Evolutionary conservation across 345 rosid genomes (phyloP).

Genomic region (Pistacia atlantica): DNA sequence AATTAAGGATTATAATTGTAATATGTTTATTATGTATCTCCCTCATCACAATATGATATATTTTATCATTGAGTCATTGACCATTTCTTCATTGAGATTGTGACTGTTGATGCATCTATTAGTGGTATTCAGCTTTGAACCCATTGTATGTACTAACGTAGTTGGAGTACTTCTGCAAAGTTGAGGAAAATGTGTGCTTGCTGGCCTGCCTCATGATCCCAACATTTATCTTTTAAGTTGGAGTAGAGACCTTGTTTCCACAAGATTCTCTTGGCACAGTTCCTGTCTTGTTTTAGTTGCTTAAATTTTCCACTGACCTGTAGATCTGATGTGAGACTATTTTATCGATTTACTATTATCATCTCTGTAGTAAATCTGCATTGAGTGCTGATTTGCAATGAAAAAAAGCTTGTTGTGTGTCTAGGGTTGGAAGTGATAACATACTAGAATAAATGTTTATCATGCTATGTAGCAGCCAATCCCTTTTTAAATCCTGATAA

Average conservation of each 20-base stretch:
- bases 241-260: not conserved
- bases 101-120: not conserved
- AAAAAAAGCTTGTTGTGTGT: not conserved
- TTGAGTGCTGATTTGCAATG: not conserved
- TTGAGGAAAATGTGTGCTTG: conserved; percentile 1
- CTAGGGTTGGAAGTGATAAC: not conserved
- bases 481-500: conserved; percentile 12
- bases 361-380: not conserved
- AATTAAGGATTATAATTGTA: not conserved
- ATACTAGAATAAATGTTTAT: conserved; percentile 1
- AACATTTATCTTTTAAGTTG: not conserved
- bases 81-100: not conserved
- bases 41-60: not conserved
- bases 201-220: not conserved
- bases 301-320: not conserved
- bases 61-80: not conserved
- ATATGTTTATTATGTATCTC: not conserved
- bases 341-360: not conserved
- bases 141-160: not conserved
- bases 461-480: not conserved
- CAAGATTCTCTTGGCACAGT: not conserved
- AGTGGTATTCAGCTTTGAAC: not conserved
- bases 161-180: not conserved
- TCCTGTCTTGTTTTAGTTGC: not conserved
- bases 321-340: not conserved